These are phyloP conservation scores for Candida wancherniae DNA, from an alignment of 805 yeast genomes.

Conservation along the genomic window DNA sequence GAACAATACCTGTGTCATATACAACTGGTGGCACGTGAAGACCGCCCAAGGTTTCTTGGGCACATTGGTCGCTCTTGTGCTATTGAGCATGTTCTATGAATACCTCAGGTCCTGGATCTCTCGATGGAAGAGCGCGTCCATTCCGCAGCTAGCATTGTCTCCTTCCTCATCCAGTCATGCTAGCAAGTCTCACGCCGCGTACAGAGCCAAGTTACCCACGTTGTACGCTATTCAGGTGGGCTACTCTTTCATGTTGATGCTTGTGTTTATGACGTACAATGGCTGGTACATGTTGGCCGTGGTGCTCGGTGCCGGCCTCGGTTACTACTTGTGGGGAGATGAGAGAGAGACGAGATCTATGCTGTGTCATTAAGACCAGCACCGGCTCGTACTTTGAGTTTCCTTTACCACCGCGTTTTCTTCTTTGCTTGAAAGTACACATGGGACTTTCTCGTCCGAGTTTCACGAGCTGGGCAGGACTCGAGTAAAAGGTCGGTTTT, in stretches of 20 bases:
- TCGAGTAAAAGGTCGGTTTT: no score
- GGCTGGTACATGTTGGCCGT: conserved; percentile 81
- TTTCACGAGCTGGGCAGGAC: no score
- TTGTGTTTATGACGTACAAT: conserved; percentile 81
- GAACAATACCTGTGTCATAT: conserved; percentile 65
- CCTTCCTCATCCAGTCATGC: conserved; percentile 1
- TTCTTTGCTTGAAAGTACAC: no score
- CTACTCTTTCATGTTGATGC: conserved; percentile 69
- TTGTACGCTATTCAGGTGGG: conserved; percentile 64
- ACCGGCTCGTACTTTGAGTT: no score
- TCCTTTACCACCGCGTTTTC: no score
- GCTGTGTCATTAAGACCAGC: conserved; percentile 29
- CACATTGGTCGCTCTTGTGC: conserved; percentile 46
- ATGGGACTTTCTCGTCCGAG: no score
- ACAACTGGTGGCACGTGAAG: conserved; percentile 75
- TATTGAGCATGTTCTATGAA: conserved; percentile 58
- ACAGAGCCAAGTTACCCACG: conserved; percentile 32
- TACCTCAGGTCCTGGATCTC: conserved; percentile 33
- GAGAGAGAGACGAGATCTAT: conserved; percentile 16
- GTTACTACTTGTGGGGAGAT: conserved; percentile 57
- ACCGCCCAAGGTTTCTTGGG: conserved; percentile 47
- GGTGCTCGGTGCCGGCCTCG: conserved; percentile 65
- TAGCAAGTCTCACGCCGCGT: conserved; percentile 1
- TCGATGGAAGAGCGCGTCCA: conserved; percentile 24
- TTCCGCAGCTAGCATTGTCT: neutral